Evolutionary conservation across 73 alveolate species (phyloP), one percentile per base, ranked within the genome.

Genomic region (Uronychia setigera): DNA sequence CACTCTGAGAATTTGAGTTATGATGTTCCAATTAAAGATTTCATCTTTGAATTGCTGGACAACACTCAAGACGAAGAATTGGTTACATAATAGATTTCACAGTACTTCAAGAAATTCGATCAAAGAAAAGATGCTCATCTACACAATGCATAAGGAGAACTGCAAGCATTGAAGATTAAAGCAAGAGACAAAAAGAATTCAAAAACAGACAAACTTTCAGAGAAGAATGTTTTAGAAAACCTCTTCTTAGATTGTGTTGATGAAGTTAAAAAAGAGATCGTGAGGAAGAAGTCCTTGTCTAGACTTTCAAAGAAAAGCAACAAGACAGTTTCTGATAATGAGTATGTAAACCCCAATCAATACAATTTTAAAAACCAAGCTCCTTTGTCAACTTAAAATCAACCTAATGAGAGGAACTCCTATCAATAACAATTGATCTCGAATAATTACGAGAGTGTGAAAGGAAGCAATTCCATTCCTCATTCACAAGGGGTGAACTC

Each of bases 201-300:
- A 11, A 46, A 46, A 46, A 46, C 67, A 11, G 67, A 19, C 67
- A 5, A 46, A 46, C 67, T 46, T 19, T 46, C 67, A 19, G 67
- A 46, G 67, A 46, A 46, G 67, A 46, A 46, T 46, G 67, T 46
- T 25, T 58, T 76, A 1, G 81, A 76, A 30, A 26, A 76, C 59
- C 27, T 76, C 19, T 76, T 76, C 81, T 27, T 76, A 5, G 59
- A 76, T 5, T 76, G 81, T 58, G 81, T 76, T 76, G 81, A 76
- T 26, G 81, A 76, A 30, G 81, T 31, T 25, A 76, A 76, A 58
- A 76, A 76, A 30, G 81, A 76, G 67, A 46, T 46, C 5, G 67
- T 46, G 5, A 46, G 67, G 19, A 46, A 46, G 67, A 46, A 46
- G 67, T 11, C n/a, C 19, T 19, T 46, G n/a, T 46, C 67, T 46